These are phyloP conservation scores for Diaporthe sp. DNA, from an alignment of 2,329 filamentous ascomycete species.

Conservation along the genomic window DNA sequence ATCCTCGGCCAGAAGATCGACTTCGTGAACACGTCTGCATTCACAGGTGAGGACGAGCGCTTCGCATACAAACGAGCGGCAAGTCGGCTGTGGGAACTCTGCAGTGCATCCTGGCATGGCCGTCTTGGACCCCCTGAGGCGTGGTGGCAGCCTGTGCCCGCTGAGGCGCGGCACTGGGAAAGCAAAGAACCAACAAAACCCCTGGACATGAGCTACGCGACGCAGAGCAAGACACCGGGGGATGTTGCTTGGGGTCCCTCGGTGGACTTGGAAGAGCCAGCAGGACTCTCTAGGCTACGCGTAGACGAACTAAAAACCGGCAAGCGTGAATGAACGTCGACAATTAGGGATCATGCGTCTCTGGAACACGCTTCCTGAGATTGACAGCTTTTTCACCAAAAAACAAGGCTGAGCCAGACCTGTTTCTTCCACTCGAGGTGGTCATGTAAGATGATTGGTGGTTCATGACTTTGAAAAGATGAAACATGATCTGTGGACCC, in stretches of 20 bases:
- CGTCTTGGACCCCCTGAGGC: conserved; percentile 61
- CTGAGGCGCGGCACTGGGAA: conserved; percentile 66
- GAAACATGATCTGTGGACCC: conserved; percentile 5
- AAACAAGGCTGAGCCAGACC: neutral
- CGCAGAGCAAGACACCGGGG: conserved; percentile 42
- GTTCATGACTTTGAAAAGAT: neutral
- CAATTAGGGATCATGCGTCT: neutral
- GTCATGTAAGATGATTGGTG: conserved; percentile 44
- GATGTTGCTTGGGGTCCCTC: conserved; percentile 58
- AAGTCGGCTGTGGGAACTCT: conserved; percentile 87
- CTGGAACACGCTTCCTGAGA: neutral
- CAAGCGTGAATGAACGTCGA: conserved; percentile 30
- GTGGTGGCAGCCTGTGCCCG: conserved; percentile 79
- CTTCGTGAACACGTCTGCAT: conserved; percentile 75
- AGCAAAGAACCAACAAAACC: conserved; percentile 44
- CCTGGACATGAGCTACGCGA: conserved; percentile 40
- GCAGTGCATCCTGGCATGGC: conserved; percentile 79
- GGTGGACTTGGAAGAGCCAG: conserved; percentile 59
- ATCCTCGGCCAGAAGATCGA: conserved; percentile 62
- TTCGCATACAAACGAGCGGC: conserved; percentile 86
- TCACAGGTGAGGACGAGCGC: conserved; percentile 85
- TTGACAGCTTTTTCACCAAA: neutral
- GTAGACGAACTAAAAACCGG: conserved; percentile 49
- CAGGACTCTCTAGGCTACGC: conserved; percentile 55
- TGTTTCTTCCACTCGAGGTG: neutral